phyloP scores from a whole-genome alignment of 768 basidiomycete genomes.

The Russula lepida region DNA sequence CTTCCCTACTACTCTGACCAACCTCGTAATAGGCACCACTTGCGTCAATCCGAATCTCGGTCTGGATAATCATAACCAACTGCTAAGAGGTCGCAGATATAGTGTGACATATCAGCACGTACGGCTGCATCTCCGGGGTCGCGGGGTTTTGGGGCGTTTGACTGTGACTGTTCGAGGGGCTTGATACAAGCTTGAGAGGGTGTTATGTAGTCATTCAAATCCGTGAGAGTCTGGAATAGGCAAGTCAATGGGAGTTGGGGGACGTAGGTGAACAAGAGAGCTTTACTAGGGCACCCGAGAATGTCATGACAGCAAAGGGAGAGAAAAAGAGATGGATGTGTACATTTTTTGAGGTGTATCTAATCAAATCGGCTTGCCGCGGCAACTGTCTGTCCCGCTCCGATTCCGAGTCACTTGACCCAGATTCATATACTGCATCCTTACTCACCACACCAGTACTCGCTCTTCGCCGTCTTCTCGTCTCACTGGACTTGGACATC shows the following conservation, averaged over 20 bases:
- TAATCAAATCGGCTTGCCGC: neutral
- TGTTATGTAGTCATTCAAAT: constrained; percentile 94
- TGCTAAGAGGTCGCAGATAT: neutral
- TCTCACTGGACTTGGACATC: neutral
- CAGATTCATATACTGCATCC: no score
- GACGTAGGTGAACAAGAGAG: neutral
- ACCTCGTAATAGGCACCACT: constrained; percentile 87
- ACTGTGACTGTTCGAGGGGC: constrained; percentile 60
- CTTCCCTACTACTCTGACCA: constrained; percentile 20
- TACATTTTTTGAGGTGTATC: neutral
- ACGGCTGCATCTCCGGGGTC: constrained; percentile 39
- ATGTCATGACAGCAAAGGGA: constrained; percentile 3
- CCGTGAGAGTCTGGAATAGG: constrained; percentile 64
- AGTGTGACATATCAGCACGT: constrained; percentile 10
- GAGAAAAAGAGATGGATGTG: neutral
- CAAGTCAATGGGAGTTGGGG: neutral
- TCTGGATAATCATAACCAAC: constrained; percentile 45
- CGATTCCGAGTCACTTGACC: no score
- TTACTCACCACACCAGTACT: no score
- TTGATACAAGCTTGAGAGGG: constrained; percentile 98
- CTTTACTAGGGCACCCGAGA: constrained; percentile 16
- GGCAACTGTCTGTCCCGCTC: neutral
- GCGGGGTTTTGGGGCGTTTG: constrained; percentile 32
- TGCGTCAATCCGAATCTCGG: constrained; percentile 85
- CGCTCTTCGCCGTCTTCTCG: neutral